Conservation (phyloP, 345 rosid species). For the Stellera chamaejasme region DNA sequence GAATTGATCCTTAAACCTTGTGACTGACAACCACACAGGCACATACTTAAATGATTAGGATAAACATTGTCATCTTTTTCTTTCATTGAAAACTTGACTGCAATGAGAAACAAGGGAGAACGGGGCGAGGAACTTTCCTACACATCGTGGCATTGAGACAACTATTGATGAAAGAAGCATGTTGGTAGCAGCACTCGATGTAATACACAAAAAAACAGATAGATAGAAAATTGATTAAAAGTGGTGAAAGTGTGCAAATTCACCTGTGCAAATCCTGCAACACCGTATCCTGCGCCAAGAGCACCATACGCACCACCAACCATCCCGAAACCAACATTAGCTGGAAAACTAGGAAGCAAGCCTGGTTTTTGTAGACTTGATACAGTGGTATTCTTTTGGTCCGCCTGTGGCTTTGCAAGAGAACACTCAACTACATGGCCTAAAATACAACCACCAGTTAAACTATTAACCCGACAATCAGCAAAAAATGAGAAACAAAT, state of each 20-base stretch:
- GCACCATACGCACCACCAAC: slow-evolving; percentile 42
- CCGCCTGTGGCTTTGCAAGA: slow-evolving; percentile 67
- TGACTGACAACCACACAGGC: no score
- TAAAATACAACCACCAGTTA: slow-evolving; percentile 17
- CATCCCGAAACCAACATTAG: slow-evolving; percentile 48
- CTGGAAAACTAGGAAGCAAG: slow-evolving; percentile 45
- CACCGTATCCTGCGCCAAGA: slow-evolving; percentile 47
- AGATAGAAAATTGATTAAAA: no score
- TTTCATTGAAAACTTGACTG: no score
- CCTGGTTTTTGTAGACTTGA: slow-evolving; percentile 33
- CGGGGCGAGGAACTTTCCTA: no score
- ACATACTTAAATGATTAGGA: no score
- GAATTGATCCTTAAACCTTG: no score
- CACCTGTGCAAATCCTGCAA: slow-evolving; percentile 55
- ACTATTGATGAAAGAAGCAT: no score
- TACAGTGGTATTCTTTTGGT: slow-evolving; percentile 43
- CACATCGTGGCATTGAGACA: no score
- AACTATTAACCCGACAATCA: slow-evolving; percentile 2
- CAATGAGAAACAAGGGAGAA: no score
- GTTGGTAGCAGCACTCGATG: no score
- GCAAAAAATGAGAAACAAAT: not conserved
- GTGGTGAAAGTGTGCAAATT: slow-evolving; percentile 4
- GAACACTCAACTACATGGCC: slow-evolving; percentile 71
- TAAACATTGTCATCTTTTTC: no score
- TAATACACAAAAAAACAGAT: no score